phyloP scores from a whole-genome alignment of 2,329 filamentous ascomycete genomes.

The Ascochyta rabiei region DNA sequence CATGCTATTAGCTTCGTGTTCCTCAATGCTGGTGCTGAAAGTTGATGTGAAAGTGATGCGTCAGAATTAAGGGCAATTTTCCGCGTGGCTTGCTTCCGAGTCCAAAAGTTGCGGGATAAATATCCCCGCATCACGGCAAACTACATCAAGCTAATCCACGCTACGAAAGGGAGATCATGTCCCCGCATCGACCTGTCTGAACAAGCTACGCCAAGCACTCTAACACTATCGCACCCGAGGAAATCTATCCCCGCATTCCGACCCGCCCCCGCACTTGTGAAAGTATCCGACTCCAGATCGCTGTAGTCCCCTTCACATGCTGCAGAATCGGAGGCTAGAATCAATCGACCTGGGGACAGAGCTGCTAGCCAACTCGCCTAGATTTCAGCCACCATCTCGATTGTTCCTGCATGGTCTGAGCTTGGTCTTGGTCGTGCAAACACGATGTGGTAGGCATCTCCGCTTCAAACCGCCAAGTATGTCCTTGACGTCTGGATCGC shows the following conservation, averaged over 20 bases:
- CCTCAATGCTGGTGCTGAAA: neutral
- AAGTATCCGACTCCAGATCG: neutral
- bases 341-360: neutral
- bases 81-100: neutral
- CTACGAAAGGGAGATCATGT: neutral
- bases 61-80: neutral
- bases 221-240: neutral
- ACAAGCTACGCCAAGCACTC: neutral
- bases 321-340: neutral
- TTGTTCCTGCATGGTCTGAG: neutral
- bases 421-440: neutral
- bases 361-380: neutral
- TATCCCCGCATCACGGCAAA: neutral
- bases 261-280: neutral
- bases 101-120: neutral
- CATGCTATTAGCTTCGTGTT: neutral
- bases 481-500: neutral
- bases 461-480: neutral
- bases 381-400: neutral
- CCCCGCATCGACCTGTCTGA: neutral
- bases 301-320: neutral
- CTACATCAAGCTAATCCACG: neutral
- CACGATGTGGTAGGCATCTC: slow-evolving; percentile 1
- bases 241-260: neutral
- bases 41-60: neutral